Evolutionary conservation across 805 yeast species (phyloP).

Genomic region (Yarrowia sp.): DNA sequence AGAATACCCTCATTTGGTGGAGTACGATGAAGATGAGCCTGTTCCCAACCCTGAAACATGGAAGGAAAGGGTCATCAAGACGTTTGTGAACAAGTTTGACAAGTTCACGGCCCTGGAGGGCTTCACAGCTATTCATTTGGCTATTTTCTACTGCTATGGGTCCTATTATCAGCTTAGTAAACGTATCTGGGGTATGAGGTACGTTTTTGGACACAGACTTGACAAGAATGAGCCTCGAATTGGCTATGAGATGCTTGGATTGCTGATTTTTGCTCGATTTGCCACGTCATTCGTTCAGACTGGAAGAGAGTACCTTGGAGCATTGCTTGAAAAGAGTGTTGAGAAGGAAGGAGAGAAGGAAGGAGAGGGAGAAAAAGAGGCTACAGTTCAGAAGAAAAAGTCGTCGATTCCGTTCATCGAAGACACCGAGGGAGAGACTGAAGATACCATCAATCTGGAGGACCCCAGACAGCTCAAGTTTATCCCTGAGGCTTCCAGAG

Average conservation of each 20-base stretch:
- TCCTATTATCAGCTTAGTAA: slow-evolving; percentile 80
- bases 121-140: slow-evolving; percentile 72
- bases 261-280: slow-evolving; percentile 50
- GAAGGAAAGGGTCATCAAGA: slow-evolving; percentile 28
- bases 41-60: slow-evolving; percentile 7
- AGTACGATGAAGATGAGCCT: slow-evolving; percentile 29
- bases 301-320: slow-evolving; percentile 5
- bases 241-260: slow-evolving; percentile 74
- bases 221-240: slow-evolving; percentile 47
- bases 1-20: slow-evolving; percentile 31
- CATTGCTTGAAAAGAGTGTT: slow-evolving; percentile 1
- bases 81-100: slow-evolving; percentile 17
- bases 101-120: slow-evolving; percentile 47
- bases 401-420: slow-evolving; percentile 40
- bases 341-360: neutral
- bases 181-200: slow-evolving; percentile 78
- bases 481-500: slow-evolving; percentile 71
- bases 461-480: slow-evolving; percentile 67
- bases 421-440: slow-evolving; percentile 39
- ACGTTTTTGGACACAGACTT: slow-evolving; percentile 57
- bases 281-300: slow-evolving; percentile 23
- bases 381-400: slow-evolving; percentile 35
- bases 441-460: slow-evolving; percentile 50
- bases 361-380: neutral
- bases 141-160: slow-evolving; percentile 83